Conservation (phyloP, 2,329 filamentous ascomycete genomes). For the Uncinocarpus reesii region DNA sequence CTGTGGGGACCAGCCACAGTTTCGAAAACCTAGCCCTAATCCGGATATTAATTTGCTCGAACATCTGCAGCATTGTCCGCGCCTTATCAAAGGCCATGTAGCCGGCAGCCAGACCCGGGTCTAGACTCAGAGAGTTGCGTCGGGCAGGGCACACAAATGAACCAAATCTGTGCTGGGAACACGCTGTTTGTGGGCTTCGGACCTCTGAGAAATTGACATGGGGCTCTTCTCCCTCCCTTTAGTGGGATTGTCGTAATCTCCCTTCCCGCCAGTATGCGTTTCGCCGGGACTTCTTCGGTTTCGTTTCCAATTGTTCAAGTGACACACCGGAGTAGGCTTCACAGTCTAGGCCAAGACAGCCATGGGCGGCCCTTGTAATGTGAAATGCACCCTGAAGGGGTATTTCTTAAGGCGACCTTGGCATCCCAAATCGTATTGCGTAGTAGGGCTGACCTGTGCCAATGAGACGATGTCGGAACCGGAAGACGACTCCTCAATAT, state of each 20-base stretch:
- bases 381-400: background rate
- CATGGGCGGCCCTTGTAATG: background rate
- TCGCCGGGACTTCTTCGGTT: background rate
- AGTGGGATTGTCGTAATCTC: background rate
- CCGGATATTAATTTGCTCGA: background rate
- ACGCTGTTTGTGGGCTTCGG: background rate
- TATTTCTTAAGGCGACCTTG: conserved; percentile 3
- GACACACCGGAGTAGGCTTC: background rate
- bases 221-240: background rate
- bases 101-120: conserved; percentile 1
- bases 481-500: background rate
- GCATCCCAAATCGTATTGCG: background rate
- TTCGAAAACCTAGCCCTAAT: background rate
- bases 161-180: background rate
- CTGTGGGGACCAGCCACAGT: conserved; percentile 6
- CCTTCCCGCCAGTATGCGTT: background rate
- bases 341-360: background rate
- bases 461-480: background rate
- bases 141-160: background rate
- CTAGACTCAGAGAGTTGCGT: background rate
- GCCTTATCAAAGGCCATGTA: background rate
- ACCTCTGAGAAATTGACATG: conserved; percentile 1
- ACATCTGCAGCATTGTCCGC: background rate
- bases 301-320: background rate
- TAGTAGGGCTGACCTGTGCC: conserved; percentile 9